Base-by-base conservation (phyloP, 148 eudicot species). In the Silene conica region DNA sequence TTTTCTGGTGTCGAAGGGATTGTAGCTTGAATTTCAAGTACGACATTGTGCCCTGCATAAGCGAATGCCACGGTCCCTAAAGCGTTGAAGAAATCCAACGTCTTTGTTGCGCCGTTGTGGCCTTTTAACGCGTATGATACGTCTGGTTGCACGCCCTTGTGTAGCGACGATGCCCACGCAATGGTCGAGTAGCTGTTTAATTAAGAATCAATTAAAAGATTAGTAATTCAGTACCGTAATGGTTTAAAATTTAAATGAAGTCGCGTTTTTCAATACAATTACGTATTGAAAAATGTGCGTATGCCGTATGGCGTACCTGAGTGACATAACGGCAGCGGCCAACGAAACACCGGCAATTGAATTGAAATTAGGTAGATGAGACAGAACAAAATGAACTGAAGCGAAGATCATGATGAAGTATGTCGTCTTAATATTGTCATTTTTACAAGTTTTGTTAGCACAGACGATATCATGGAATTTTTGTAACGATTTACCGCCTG, bases 291-390 rank as follows among this genome's bases (percentile, higher is more conserved):
- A 48, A 48, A 48, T 9, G 12, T 2, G 0, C 1, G 18, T n/a
- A n/a, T n/a, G n/a, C n/a, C n/a, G n/a, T n/a, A n/a, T n/a, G n/a
- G 0, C 1, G 18, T 73, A 81, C 83, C 83, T 81, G 21, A 81
- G 83, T 3, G 83, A 81, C 83, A 81, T 81, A 55, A 81, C 77
- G 16, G 83, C 83, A 28, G 83, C 83, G 12, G 83, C 80, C 41
- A 81, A 60, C 54, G 83, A 81, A 60, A 81, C 77, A 41, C 74
- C 80, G 28, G 83, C 72, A 45, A 81, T 81, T 61, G 83, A 63
- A 71, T 81, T 77, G 38, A 81, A 73, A 64, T 81, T 81, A 21
- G 83, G 83, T 12, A 81, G 83, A 54, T 81, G 83, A n/a, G 83
- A 77, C 0, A 81, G 77, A 14, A 81, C 83, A 23, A 81, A 81